Conservation (phyloP, 805 yeast species). For the Sugiyamaella boreocaroliniensis region DNA sequence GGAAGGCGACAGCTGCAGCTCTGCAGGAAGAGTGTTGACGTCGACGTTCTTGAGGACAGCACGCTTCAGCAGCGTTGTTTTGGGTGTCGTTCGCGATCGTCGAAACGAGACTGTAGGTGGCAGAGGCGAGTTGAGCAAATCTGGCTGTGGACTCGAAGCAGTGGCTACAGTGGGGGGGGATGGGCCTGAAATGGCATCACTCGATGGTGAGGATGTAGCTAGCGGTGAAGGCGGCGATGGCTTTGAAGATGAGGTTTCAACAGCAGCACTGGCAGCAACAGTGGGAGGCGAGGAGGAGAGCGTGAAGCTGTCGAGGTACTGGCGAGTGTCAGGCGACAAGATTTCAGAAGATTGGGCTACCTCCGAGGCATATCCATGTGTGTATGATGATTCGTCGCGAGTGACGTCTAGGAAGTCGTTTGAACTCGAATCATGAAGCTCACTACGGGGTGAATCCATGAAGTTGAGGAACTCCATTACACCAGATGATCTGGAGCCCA, state of each 20-base stretch:
- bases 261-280: background rate
- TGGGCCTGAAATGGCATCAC: background rate
- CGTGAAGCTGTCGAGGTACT: background rate
- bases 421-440: background rate
- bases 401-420: background rate
- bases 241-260: background rate
- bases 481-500: too few species aligned
- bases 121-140: background rate
- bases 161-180: background rate
- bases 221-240: background rate
- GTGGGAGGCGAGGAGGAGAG: background rate
- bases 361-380: background rate
- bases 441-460: too few species aligned
- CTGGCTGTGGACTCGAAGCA: background rate
- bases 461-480: too few species aligned
- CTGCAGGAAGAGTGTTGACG: background rate
- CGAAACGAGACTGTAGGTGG: background rate
- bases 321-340: background rate
- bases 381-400: background rate
- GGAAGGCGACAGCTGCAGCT: background rate
- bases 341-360: background rate
- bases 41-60: conserved; percentile 3
- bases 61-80: conserved; percentile 1
- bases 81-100: background rate
- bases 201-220: background rate